Percentiles rank a stretch among this genome's conserved stretches.
phyloP scores from a whole-genome alignment of 2,329 filamentous ascomycete species.

The Cordyceps fumosorosea region DNA sequence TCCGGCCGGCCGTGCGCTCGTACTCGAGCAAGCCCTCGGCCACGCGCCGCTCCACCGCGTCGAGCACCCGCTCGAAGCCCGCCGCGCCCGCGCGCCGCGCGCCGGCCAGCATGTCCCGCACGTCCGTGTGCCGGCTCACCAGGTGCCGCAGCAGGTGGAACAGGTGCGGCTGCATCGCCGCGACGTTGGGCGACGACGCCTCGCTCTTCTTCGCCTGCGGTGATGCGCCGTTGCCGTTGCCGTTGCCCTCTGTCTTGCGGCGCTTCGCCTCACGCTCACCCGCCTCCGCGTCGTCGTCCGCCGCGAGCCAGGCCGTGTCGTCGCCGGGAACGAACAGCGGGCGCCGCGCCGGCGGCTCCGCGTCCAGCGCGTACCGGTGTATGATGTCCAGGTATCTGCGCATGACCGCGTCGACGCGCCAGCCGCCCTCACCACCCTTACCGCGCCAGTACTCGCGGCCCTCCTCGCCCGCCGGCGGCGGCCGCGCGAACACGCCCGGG shows the following conservation, averaged over 20 bases:
- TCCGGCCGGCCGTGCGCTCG: slow-evolving; percentile 43
- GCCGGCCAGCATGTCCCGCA: slow-evolving; percentile 76
- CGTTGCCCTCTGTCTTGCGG: slow-evolving; percentile 33
- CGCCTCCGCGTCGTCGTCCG: slow-evolving; percentile 27
- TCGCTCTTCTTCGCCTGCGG: slow-evolving; percentile 23
- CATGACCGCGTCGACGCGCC: slow-evolving; percentile 79
- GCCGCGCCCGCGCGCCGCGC: slow-evolving; percentile 63
- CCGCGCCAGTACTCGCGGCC: slow-evolving; percentile 83
- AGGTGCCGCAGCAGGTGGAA: slow-evolving; percentile 87
- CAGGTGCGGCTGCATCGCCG: slow-evolving; percentile 81
- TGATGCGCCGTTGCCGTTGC: neutral
- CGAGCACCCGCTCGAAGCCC: slow-evolving; percentile 69
- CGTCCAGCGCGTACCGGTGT: slow-evolving; percentile 65
- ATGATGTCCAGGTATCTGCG: slow-evolving; percentile 88
- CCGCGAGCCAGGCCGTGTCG: slow-evolving; percentile 39
- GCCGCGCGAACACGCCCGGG: slow-evolving; percentile 72
- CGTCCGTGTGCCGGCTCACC: slow-evolving; percentile 70
- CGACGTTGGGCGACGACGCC: slow-evolving; percentile 54
- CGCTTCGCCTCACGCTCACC: slow-evolving; percentile 48
- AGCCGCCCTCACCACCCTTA: slow-evolving; percentile 71
- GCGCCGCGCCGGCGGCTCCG: slow-evolving; percentile 57
- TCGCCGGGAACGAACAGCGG: slow-evolving; percentile 67
- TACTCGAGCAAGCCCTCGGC: slow-evolving; percentile 67
- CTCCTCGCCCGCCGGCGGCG: slow-evolving; percentile 57
- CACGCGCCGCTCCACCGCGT: slow-evolving; percentile 67